Conservation (phyloP, 2,329 filamentous ascomycete species). For the Neonectria coccinea region DNA sequence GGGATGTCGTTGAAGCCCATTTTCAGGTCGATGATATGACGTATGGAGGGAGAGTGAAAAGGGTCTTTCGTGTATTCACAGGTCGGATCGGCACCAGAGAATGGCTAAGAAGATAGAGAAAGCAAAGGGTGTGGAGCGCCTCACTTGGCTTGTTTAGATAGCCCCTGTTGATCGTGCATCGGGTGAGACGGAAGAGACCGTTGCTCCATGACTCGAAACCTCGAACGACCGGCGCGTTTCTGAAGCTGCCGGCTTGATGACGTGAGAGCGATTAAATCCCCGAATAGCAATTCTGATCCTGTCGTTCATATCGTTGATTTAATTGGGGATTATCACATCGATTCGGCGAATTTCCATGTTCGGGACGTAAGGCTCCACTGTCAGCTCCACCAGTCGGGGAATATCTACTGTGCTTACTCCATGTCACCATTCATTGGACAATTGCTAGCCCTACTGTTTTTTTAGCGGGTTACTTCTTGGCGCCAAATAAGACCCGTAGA, state of each 20-base stretch:
- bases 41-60: background rate
- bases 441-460: background rate
- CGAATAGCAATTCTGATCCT: background rate
- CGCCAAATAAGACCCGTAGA: no score
- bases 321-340: background rate
- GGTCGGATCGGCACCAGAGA: background rate
- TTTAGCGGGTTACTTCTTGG: background rate
- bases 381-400: slow-evolving; percentile 11
- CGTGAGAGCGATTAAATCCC: background rate
- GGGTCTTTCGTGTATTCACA: background rate
- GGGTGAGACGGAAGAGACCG: background rate
- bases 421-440: slow-evolving; percentile 13
- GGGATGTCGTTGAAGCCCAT: slow-evolving; percentile 28
- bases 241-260: background rate
- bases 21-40: background rate
- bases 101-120: background rate
- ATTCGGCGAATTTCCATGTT: slow-evolving; percentile 21
- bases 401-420: slow-evolving; percentile 23
- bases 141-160: background rate
- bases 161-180: background rate
- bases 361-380: slow-evolving; percentile 6
- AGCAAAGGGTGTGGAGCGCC: background rate
- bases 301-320: background rate
- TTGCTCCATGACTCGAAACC: background rate
- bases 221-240: background rate